phyloP scores from a whole-genome alignment of 306 rosid genomes.

The Prinsepia uniflora region DNA sequence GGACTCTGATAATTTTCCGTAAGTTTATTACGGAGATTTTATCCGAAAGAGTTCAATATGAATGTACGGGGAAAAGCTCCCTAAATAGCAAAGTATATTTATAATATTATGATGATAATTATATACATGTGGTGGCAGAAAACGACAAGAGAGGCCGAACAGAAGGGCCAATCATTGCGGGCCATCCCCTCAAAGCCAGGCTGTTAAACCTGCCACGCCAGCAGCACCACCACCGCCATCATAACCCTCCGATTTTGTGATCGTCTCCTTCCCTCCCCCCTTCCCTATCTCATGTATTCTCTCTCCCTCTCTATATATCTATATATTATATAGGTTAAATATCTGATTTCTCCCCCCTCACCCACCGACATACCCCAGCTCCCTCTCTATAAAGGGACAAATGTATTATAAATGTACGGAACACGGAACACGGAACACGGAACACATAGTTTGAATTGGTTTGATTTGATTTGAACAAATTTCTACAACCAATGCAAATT shows the following conservation, averaged over 20 bases:
- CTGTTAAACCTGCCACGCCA: conserved; percentile 77
- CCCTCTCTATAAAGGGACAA: neutral
- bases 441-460: too few relatives aligned
- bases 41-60: too few relatives aligned
- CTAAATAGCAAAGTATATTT: too few relatives aligned
- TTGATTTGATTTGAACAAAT: neutral
- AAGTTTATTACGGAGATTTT: too few relatives aligned
- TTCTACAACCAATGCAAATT: neutral
- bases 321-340: too few relatives aligned
- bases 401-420: neutral
- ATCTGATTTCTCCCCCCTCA: neutral
- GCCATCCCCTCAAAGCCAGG: conserved; percentile 68
- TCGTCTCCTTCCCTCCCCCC: neutral
- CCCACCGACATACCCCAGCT: conserved; percentile 34
- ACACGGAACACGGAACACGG: neutral
- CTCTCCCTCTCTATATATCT: too few relatives aligned
- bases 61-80: too few relatives aligned
- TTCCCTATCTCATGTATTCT: too few relatives aligned
- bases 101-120: too few relatives aligned
- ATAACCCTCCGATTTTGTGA: neutral
- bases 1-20: too few relatives aligned
- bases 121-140: conserved; percentile 26
- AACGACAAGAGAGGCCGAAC: conserved; percentile 84
- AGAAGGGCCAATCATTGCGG: conserved; percentile 72
- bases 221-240: conserved; percentile 3